Evolutionary conservation across 2,329 filamentous ascomycete genomes (phyloP), one percentile per base, ranked within the genome.

Genomic region (Grosmannia penicillata): DNA sequence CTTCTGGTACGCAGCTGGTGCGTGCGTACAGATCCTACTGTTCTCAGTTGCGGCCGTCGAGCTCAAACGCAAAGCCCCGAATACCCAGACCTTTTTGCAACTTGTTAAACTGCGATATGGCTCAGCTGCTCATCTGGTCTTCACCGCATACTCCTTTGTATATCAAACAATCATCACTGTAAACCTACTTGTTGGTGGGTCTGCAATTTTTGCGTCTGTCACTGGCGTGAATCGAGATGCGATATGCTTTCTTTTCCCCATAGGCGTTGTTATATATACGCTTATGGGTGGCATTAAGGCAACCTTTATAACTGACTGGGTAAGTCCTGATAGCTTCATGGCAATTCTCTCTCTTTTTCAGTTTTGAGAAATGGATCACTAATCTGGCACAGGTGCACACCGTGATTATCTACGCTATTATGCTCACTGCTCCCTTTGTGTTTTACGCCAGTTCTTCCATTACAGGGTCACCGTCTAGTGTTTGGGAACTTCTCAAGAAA

Each of bases 41-140:
- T 93, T 94, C 50, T 85, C 86, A 2, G 91, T 84, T 0, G 68
- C 93, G 23, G 86, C 86, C 22, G 93, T 93, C 48, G 84, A 93
- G 55, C 60, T 93, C 38, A 94, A 93, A 63, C 68, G 82, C 47
- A 74, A 82, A 41, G 83, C 84, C 0, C 86, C 86, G 0, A 91
- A 93, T 52, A 85, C 84, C 1, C 85, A 93, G 48, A 77, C 73
- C 0, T 86, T 84, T 56, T 71, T 91, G 9, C 84, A 93, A 61
- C 81, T 82, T 30, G 82, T 93, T 49, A 72, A 72, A 41, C 82
- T 82, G 21, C 71, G 85, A 43, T 93, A 93, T 57, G 85, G 85
- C 43, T 56, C 58, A 0, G 43, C 57, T 5, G 76, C 82, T 0
- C 86, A 94, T 51, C 61, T 77, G 8, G 80, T 86, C 4, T 93